Conservation (phyloP, 2,329 filamentous ascomycete genomes). For the Helminthosporium solani region DNA sequence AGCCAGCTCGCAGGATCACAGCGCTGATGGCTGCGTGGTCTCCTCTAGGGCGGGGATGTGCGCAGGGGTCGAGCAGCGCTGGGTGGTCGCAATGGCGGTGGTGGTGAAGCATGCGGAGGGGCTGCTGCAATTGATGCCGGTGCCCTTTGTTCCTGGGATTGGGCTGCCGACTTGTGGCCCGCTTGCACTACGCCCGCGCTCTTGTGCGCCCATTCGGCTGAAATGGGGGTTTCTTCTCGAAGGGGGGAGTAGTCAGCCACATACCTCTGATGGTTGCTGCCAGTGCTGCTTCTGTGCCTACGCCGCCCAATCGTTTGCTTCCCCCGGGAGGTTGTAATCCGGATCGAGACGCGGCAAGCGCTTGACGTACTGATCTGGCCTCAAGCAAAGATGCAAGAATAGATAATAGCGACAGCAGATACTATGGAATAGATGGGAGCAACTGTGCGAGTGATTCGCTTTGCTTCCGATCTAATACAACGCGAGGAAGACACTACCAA, state of each 20-base stretch:
- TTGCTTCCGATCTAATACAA: slow-evolving; percentile 1
- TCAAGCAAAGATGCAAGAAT: slow-evolving; percentile 5
- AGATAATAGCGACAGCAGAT: background rate
- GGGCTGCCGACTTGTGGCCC: background rate
- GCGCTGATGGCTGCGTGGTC: background rate
- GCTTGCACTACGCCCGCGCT: slow-evolving; percentile 1
- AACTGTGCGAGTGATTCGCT: slow-evolving; percentile 2
- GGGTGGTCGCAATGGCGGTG: background rate
- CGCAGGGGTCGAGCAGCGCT: slow-evolving; percentile 5
- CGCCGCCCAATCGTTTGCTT: slow-evolving; percentile 35
- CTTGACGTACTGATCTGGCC: slow-evolving; percentile 40
- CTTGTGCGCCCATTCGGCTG: background rate
- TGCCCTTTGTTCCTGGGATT: background rate
- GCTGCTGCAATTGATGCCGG: background rate
- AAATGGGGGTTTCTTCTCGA: background rate
- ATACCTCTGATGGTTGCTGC: slow-evolving; percentile 36
- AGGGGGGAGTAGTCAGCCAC: slow-evolving; percentile 10
- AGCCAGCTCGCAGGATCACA: background rate
- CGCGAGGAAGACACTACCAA: slow-evolving; percentile 1
- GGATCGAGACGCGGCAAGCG: slow-evolving; percentile 44
- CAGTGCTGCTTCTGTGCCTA: slow-evolving; percentile 29
- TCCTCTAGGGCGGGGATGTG: slow-evolving; percentile 3
- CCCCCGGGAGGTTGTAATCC: slow-evolving; percentile 41
- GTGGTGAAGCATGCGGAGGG: slow-evolving; percentile 4
- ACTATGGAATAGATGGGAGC: background rate